Conservation (phyloP, 2,329 filamentous ascomycete species). For the Orbilia javanica region DNA sequence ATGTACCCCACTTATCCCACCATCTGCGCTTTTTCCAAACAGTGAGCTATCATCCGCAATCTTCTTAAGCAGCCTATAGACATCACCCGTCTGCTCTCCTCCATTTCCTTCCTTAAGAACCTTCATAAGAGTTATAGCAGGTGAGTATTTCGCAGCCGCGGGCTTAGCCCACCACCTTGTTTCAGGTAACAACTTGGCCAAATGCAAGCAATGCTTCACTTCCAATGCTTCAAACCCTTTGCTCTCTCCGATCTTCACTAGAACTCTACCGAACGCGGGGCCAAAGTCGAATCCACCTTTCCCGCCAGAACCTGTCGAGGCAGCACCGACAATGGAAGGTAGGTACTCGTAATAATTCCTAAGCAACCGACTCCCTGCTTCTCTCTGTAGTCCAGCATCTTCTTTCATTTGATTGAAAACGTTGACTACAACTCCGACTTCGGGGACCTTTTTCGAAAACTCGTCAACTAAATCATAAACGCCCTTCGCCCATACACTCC, state of each 20-base stretch:
- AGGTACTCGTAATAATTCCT: slow-evolving; percentile 86
- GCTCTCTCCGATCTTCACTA: slow-evolving; percentile 65
- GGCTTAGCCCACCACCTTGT: slow-evolving; percentile 62
- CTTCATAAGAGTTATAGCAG: slow-evolving; percentile 45
- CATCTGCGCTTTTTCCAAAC: slow-evolving; percentile 26
- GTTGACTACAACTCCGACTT: slow-evolving; percentile 82
- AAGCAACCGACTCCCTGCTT: slow-evolving; percentile 82
- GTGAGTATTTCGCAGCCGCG: slow-evolving; percentile 33
- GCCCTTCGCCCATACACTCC: slow-evolving; percentile 63
- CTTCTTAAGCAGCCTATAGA: slow-evolving; percentile 37
- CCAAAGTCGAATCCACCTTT: slow-evolving; percentile 91
- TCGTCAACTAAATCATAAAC: slow-evolving; percentile 75
- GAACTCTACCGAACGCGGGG: slow-evolving; percentile 76
- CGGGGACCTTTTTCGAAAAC: slow-evolving; percentile 82
- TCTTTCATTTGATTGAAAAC: slow-evolving; percentile 78
- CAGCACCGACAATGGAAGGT: slow-evolving; percentile 66
- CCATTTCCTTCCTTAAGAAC: slow-evolving; percentile 16
- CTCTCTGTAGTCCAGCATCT: slow-evolving; percentile 76
- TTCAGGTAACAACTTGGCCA: slow-evolving; percentile 61
- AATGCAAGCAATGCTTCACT: slow-evolving; percentile 59
- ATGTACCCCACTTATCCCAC: not conserved
- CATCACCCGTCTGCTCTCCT: slow-evolving; percentile 12
- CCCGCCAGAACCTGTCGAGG: slow-evolving; percentile 69
- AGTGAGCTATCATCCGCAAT: slow-evolving; percentile 47
- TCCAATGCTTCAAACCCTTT: slow-evolving; percentile 60